Conservation (phyloP, 768 basidiomycete species). For the Grammothele lineata region DNA sequence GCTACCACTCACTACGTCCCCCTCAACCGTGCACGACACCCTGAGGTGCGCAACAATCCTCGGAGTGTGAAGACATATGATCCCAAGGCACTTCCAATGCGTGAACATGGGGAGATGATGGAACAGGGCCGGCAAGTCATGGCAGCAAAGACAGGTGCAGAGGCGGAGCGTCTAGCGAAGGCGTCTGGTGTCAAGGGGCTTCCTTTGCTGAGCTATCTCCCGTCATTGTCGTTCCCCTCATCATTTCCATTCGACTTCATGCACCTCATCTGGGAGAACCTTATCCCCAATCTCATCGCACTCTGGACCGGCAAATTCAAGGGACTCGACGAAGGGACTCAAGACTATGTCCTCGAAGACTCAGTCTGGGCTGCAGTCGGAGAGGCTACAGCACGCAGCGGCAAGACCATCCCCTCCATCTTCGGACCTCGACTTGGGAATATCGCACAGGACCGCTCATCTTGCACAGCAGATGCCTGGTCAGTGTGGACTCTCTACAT, state of each 20-base stretch:
- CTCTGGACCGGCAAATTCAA: constrained; percentile 41
- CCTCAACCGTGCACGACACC: constrained; percentile 20
- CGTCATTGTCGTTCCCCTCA: constrained; percentile 31
- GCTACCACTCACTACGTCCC: constrained; percentile 29
- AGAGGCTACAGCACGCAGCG: constrained; percentile 20
- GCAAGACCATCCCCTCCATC: constrained; percentile 32
- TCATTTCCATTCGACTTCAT: constrained; percentile 47
- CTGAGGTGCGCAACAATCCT: constrained; percentile 4
- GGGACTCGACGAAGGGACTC: constrained; percentile 13
- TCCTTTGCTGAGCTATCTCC: constrained; percentile 27
- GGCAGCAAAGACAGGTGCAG: constrained; percentile 9
- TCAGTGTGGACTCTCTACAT: constrained; percentile 36
- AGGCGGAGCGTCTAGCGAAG: constrained; percentile 8
- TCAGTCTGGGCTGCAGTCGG: constrained; percentile 38
- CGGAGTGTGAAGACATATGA: constrained; percentile 23
- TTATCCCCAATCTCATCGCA: constrained; percentile 34
- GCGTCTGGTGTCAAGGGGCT: constrained; percentile 19
- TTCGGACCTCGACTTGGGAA: constrained; percentile 31
- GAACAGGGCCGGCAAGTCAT: constrained; percentile 26
- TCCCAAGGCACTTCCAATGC: constrained; percentile 34
- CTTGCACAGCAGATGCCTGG: constrained; percentile 33
- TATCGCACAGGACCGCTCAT: constrained; percentile 19
- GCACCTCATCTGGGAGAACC: constrained; percentile 45
- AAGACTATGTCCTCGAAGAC: constrained; percentile 21
- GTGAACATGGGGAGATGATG: constrained; percentile 42